These are phyloP conservation scores for Naegleria fowleri DNA, from an alignment of 208 protist genomes.

Conservation along the genomic window DNA sequence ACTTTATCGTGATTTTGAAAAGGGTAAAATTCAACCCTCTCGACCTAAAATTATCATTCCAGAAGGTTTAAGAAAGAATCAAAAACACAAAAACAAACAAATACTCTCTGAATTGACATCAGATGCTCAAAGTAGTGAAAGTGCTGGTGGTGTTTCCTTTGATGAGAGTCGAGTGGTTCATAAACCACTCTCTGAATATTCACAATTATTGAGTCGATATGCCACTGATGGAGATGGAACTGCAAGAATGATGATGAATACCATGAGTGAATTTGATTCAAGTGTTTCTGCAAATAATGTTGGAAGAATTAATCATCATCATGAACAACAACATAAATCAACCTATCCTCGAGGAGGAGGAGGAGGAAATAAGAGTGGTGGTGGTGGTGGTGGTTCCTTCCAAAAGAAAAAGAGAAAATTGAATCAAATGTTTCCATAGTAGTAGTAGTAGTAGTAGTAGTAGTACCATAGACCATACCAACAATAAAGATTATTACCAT, in stretches of 20 bases:
- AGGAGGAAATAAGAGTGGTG: too few species aligned
- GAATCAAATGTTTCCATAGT: too few species aligned
- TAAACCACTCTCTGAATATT: background rate
- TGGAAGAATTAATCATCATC: too few species aligned
- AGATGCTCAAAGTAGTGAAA: background rate
- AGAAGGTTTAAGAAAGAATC: conserved; percentile 7
- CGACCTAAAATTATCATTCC: conserved; percentile 17
- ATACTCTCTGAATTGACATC: too few species aligned
- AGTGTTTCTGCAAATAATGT: background rate
- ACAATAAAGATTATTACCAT: too few species aligned
- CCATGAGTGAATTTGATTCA: conserved; percentile 8
- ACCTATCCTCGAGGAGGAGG: too few species aligned
- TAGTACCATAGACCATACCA: too few species aligned
- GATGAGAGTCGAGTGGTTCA: background rate
- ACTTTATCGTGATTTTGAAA: background rate
- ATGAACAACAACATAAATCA: too few species aligned
- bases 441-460: too few species aligned
- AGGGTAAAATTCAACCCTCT: background rate
- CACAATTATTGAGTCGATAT: background rate
- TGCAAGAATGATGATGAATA: background rate
- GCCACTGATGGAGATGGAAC: background rate
- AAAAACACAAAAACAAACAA: background rate
- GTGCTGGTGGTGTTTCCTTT: background rate
- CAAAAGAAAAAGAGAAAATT: too few species aligned
- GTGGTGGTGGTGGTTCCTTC: too few species aligned